Base-by-base conservation (phyloP, 768 basidiomycete species). In the Podaxis rugospora region DNA sequence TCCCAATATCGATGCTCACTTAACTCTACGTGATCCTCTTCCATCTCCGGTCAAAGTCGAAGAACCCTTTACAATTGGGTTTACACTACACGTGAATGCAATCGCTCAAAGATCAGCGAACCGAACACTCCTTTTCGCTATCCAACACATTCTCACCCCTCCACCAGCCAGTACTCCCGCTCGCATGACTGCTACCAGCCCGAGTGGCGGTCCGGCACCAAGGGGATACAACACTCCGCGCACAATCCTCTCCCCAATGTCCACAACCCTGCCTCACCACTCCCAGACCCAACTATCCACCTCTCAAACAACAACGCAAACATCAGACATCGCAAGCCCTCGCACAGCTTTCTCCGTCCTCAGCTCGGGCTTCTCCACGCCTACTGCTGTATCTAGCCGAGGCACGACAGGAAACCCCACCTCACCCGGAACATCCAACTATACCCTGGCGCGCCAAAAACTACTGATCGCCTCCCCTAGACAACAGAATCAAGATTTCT, bases 121-220 rank as follows among this genome's bases (percentile, higher is more conserved):
- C 7, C 64, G 71, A 5, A 66, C 81, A n/a, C 77, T 78, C 3
- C 62, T 74, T 69, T 71, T 92, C 27, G 87, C 80, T 16, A 78
- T 92, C 5, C 92, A 93, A 66, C 88, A 89, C 65, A 72, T 90
- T 13, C 78, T 80, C 32, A 9, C 32, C 47, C 78, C 80, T 18
- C 75, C 76, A 14, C 46, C 44, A 3, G 39, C 53, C 9, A 23
- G 5, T 3, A 76, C 70, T 7, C 57, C 62, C 4, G 57, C 72
- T 21, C 58, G 66, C 35, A 62, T 62, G 16, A 11, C 23, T 2
- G 27, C 36, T 21, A 28, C 39, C 44, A 39, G 10, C 32, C 28
- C 25, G 32, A 49, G 36, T 23, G 46, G 21, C 25, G 57, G 47
- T 2, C 47, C n/a, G 36, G 27, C 25, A n/a, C 39, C 25, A 49